Base-by-base conservation (phyloP, 257 asterid species). In the Ilex asprella region DNA sequence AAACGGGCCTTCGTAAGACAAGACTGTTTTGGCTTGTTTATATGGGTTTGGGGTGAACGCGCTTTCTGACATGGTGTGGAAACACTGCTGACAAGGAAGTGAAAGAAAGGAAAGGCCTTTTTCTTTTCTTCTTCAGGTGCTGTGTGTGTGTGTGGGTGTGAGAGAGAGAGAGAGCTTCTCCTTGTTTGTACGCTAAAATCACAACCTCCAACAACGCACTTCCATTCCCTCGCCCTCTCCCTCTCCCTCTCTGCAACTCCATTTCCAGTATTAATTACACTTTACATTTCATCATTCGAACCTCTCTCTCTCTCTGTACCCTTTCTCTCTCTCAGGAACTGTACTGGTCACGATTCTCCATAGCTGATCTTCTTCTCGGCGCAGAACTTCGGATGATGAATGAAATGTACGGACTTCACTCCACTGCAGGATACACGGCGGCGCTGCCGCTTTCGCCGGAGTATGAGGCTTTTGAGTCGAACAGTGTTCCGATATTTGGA, bases 391-490 rank as follows among this genome's bases (percentile, higher is more conserved):
- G n/a, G 27, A 5, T 31, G 6, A 61, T 62, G 74, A 61, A 63
- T n/a, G 69, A 69, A 21, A 14, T 57, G 41, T 69, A 43, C 16
- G 61, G 62, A 32, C 55, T 63, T 1, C 56, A 59, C 44, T 60
- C 56, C 12, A 49, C 54, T 0, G 54, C 14, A 3, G 16, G 54
- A 1, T 44, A 44, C 50, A 7, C 50, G 11, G 50, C 9, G 0
- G 11, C 50, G 50, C 13, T 44, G 50, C 50, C 50, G 1, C 11
- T 1, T 44, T 12, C 50, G 12, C 3, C 29, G 16, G 31, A 68
- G 11, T 49, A 27, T 50, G 73, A 52, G 56, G 66, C 47, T 46
- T 56, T 67, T 29, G 49, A 15, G 65, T 15, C 59, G 5, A 32
- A 8, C 43, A 39, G 63, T n/a, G 44, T 30, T 49, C 54, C 54